Evolutionary conservation across 2,329 filamentous ascomycete species (phyloP), one percentile per base, ranked within the genome.

Genomic region (Microdochium paspali): DNA sequence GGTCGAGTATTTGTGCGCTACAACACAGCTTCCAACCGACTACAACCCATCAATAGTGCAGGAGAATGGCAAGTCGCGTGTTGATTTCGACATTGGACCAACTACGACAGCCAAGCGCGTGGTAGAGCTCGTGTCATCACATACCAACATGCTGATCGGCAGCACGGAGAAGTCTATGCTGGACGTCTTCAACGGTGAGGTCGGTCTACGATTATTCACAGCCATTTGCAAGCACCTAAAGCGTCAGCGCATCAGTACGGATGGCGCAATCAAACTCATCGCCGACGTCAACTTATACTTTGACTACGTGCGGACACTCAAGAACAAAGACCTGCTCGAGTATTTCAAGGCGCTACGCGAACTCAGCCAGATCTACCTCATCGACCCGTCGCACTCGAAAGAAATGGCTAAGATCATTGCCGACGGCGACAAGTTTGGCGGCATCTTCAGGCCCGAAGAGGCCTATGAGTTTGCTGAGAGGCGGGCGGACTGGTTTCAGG

Each of bases 91-190:
- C 49, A 72, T 72, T 40, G 58, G 89, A 0, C 85, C 91, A 1
- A 95, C 86, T 39, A 68, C 77, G 40, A 91, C 91, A 15, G 90
- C 93, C 4, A 76, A 72, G 53, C 83, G 84, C 46, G 83, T 98
- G 45, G 87, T 95, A 24, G 83, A 89, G 39, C 80, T 97, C 35
- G 87, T 97, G 13, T 84, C 84, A 21, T 85, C 85, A 15, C 93
- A 98, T 64, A 97, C 90, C 1, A 82, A 79, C 61, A 96, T 98
- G 89, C 76, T 98, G 12, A 80, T 87, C 3, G 93, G 93, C 51
- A 95, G 88, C 62, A 97, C 91, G 1, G 93, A 98, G 63, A 98
- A 98, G 72, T 91, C 88, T 52, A 95, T 95, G 76, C 82, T 98
- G 24, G 93, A 98, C 61, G 93, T 98, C 13, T 98, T 98, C 74